Conservation (phyloP, 768 basidiomycete genomes). For the Clathrus columnatus region DNA sequence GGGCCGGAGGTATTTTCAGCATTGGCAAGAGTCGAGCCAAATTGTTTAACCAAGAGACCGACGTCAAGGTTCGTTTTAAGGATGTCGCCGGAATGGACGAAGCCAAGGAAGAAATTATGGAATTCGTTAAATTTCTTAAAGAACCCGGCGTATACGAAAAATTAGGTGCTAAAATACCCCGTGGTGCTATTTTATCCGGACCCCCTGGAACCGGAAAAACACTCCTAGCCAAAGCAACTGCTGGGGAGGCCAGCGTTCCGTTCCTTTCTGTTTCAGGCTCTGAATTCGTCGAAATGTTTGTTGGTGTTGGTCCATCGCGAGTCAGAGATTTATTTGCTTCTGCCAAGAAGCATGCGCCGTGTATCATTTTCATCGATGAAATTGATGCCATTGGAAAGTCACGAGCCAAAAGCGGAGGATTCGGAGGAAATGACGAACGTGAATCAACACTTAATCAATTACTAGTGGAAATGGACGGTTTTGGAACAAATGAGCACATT, state of each 20-base stretch:
- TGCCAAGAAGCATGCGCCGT: slow-evolving; percentile 95
- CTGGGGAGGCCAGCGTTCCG: slow-evolving; percentile 94
- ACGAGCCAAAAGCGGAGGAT: slow-evolving; percentile 64
- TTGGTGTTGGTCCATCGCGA: slow-evolving; percentile 95
- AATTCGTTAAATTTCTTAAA: slow-evolving; percentile 98
- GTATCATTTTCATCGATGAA: slow-evolving; percentile 98
- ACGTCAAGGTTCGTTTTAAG: slow-evolving; percentile 87
- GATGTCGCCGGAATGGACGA: slow-evolving; percentile 99
- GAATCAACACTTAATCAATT: slow-evolving; percentile 97
- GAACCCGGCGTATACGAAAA: slow-evolving; percentile 91
- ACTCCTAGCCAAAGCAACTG: slow-evolving; percentile 94
- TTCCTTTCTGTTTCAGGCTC: slow-evolving; percentile 99
- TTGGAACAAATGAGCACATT: slow-evolving; percentile 93
- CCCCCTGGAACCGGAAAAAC: slow-evolving; percentile 99
- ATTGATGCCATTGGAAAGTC: slow-evolving; percentile 99
- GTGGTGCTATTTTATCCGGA: slow-evolving; percentile 89
- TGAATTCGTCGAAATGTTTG: slow-evolving; percentile 99
- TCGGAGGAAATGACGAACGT: slow-evolving; percentile 95
- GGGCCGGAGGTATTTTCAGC: slow-evolving; percentile 87
- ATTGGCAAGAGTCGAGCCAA: slow-evolving; percentile 94
- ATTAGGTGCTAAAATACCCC: slow-evolving; percentile 95
- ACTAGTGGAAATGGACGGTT: slow-evolving; percentile 99
- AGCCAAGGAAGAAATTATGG: slow-evolving; percentile 99
- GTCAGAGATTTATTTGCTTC: slow-evolving; percentile 96
- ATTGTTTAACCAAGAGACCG: slow-evolving; percentile 95